A percentile compares a stretch with the other conserved stretches of the same genome.
phyloP scores from a whole-genome alignment of 2,329 filamentous ascomycete genomes.

The Paramyrothecium roridum region DNA sequence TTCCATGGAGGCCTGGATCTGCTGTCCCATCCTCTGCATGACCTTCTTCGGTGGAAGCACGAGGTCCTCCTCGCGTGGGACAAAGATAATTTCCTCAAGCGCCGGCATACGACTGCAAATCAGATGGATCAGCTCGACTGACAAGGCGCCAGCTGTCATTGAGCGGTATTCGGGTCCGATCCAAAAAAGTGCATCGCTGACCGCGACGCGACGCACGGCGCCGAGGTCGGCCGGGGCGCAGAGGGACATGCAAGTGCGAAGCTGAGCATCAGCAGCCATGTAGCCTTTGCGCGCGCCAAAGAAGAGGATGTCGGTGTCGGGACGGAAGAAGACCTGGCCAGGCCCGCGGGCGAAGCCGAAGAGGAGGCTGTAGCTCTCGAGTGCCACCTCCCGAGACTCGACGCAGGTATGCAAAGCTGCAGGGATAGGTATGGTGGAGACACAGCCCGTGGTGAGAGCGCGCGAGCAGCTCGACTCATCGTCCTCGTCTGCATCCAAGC shows the following conservation, averaged over 20 bases:
- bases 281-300: conserved; percentile 42
- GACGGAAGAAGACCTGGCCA: conserved; percentile 40
- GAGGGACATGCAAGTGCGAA: conserved; percentile 40
- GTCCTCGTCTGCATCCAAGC: not conserved
- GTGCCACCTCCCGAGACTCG: conserved; percentile 42
- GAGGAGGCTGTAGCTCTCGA: conserved; percentile 34
- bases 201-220: conserved; percentile 36
- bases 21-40: conserved; percentile 25
- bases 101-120: conserved; percentile 33
- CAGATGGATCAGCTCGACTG: conserved; percentile 35
- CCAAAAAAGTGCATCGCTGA: conserved; percentile 43
- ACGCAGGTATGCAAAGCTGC: conserved; percentile 41
- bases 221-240: conserved; percentile 37
- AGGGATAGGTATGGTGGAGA: conserved; percentile 37
- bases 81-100: conserved; percentile 40
- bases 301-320: conserved; percentile 40
- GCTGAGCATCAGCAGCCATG: conserved; percentile 42
- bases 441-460: conserved; percentile 28
- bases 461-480: conserved; percentile 3
- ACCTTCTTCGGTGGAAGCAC: no score
- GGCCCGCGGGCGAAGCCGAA: conserved; percentile 39
- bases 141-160: conserved; percentile 34
- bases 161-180: conserved; percentile 29
- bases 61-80: conserved; percentile 34
- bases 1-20: conserved; percentile 32